These are phyloP conservation scores for Colletotrichum falcatum DNA, from an alignment of 2,329 filamentous ascomycete species.

Conservation along the genomic window DNA sequence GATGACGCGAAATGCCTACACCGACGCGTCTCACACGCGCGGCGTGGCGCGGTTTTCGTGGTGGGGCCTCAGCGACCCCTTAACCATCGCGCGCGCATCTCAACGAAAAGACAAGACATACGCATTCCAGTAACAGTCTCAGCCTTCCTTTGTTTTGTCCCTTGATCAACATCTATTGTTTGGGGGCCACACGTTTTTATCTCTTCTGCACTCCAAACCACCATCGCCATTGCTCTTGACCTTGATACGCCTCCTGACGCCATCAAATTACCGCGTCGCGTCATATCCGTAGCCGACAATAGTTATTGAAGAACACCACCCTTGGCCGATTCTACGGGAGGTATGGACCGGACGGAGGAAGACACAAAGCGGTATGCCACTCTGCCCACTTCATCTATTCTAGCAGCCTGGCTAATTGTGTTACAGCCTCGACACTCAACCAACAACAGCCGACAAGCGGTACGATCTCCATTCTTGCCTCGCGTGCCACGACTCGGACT, in stretches of 20 bases:
- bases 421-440: background rate
- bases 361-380: background rate
- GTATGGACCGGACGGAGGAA: background rate
- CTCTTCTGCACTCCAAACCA: too few relatives aligned
- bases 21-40: slow-evolving; percentile 6
- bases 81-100: background rate
- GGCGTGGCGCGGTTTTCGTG: background rate
- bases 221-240: background rate
- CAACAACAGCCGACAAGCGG: slow-evolving; percentile 32
- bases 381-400: too few relatives aligned
- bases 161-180: too few relatives aligned
- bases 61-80: background rate
- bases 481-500: background rate
- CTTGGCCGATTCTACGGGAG: background rate
- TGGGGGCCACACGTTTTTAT: background rate
- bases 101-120: background rate
- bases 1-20: slow-evolving; percentile 1
- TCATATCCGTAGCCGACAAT: background rate
- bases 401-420: background rate
- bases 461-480: background rate
- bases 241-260: background rate
- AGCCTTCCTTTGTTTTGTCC: background rate
- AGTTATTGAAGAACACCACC: too few relatives aligned
- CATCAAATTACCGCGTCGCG: slow-evolving; percentile 6
- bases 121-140: background rate